Evolutionary conservation across 1,284 basidiomycete genomes (phyloP), one percentile per base, ranked within the genome.

Genomic region (Amylostereum chailletii): DNA sequence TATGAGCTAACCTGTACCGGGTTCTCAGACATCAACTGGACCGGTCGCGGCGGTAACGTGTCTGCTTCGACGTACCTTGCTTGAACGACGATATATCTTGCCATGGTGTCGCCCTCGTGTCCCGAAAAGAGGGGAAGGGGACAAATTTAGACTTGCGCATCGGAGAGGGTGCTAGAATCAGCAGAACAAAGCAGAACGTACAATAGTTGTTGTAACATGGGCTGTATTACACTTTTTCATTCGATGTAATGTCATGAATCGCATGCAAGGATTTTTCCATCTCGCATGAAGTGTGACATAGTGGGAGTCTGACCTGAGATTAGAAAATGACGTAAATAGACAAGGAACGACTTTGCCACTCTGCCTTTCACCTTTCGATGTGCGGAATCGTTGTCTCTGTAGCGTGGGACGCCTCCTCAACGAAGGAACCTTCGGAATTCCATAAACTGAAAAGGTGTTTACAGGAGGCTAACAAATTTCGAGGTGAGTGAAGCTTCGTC

Each of bases 31-130:
- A 77, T 90, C 70, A 89, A 92, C 76, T 92, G 90, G 90, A 94
- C 91, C 57, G 92, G 92, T 52, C 89, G 91, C 61, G 94, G 94
- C 53, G 94, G 94, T 55, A 90, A 86, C 59, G 90, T 98, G 57
- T 93, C 94, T 50, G 90, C 94, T 41, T 88, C 84, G 54, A 86
- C 87, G 53, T 99, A 99, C 81, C 80, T 79, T 66, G 91, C 91
- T 61, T 98, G 83, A 81, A 55, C 46, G 27, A 10, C 27, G 6
- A 10, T 42, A 7, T 7, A 9, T 10, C 27, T 42, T 7, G 40
- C 9, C 19, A 30, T 43, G 6, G 42, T n/a, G 19, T 19, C 19
- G 19, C 19, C 19, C 19, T 19, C 19, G 19, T 19, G 19, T 19
- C 19, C 19, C 19, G 19, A 19, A 19, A 19, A 19, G 19, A 19